Conservation (phyloP, 75 land plant genomes). For the Sequoia sempervirens region DNA sequence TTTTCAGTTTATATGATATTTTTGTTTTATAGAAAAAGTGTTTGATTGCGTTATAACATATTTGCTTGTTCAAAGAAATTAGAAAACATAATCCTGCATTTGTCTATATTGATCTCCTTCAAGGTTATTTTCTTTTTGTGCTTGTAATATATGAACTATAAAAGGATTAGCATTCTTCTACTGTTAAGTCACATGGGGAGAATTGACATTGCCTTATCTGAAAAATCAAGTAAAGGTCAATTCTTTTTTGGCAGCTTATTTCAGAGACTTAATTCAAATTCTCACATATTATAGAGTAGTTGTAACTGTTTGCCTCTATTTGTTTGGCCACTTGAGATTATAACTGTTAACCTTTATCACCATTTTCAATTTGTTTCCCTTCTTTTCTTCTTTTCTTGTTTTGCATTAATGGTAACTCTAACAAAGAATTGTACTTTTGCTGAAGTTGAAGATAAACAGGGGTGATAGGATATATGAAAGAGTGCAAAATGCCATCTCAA, state of each 20-base stretch:
- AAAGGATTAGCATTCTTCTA: background rate
- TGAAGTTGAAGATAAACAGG: slow-evolving; percentile 29
- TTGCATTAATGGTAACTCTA: background rate
- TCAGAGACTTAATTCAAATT: too few species aligned
- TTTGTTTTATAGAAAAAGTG: background rate
- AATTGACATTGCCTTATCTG: background rate
- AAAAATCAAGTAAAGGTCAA: background rate
- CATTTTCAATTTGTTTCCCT: background rate
- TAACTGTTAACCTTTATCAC: background rate
- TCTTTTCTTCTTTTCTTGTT: background rate
- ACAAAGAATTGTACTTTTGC: slow-evolving; percentile 9
- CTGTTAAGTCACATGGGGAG: background rate
- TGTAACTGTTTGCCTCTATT: background rate
- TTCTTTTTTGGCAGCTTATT: background rate
- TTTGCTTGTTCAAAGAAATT: background rate
- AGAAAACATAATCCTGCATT: background rate
- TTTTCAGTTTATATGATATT: background rate
- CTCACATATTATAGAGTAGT: background rate
- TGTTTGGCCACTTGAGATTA: background rate
- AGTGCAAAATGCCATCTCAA: slow-evolving; percentile 45
- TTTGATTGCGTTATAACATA: too few species aligned
- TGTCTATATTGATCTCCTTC: background rate
- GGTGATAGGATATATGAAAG: slow-evolving; percentile 22
- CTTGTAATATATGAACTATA: background rate
- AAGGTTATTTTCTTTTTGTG: background rate